Percentiles rank a stretch among this genome's conserved stretches.
phyloP scores from a whole-genome alignment of 2,329 filamentous ascomycete species.

The Fusarium nematophilum region DNA sequence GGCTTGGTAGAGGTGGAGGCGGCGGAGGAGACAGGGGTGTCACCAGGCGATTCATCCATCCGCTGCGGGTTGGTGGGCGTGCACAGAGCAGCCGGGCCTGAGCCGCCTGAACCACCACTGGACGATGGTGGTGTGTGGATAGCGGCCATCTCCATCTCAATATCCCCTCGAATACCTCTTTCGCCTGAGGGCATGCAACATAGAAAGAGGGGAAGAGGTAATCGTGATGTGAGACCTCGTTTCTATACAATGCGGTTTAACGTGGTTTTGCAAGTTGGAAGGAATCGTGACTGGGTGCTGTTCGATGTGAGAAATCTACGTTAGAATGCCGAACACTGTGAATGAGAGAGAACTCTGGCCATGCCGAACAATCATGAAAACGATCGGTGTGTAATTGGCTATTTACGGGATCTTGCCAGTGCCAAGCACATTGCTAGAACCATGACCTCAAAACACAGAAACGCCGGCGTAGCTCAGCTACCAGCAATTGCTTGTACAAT shows the following conservation, averaged over 20 bases:
- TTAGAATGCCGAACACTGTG: neutral
- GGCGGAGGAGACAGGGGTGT: conserved; percentile 13
- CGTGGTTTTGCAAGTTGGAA: neutral
- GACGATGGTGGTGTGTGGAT: conserved; percentile 18
- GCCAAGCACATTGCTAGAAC: too few species aligned
- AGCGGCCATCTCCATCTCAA: neutral
- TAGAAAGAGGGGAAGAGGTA: neutral
- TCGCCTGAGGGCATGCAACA: neutral
- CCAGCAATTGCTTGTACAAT: conserved; percentile 1
- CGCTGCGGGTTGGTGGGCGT: conserved; percentile 11
- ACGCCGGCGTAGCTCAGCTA: conserved; percentile 14
- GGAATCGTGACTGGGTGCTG: neutral
- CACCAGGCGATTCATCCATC: neutral
- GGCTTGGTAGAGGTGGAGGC: conserved; percentile 12
- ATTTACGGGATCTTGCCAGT: too few species aligned
- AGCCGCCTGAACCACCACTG: neutral
- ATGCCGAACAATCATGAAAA: neutral
- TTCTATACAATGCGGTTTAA: neutral
- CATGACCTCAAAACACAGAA: neutral
- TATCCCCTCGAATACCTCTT: neutral
- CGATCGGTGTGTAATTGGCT: neutral
- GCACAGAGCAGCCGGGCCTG: conserved; percentile 2
- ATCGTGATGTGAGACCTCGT: neutral
- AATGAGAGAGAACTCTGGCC: neutral
- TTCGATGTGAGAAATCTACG: neutral